Percentiles rank a stretch among this genome's conserved stretches.
Conservation (phyloP, 2,329 filamentous ascomycete genomes). For the Ceratocystis ficicola region DNA sequence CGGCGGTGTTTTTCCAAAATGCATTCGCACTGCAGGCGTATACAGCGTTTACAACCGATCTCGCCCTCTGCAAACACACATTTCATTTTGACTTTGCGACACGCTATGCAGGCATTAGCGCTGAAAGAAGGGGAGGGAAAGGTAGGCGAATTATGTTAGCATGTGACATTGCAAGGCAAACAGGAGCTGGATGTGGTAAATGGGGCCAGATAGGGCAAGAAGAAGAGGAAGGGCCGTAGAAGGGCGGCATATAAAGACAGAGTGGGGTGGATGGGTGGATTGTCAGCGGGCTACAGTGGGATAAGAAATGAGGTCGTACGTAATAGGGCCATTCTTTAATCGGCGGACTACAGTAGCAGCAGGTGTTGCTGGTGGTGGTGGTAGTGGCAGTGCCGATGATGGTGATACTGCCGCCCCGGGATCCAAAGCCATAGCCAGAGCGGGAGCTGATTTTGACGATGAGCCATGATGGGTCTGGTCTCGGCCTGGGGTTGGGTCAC, state of each 20-base stretch:
- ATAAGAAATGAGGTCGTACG: slow-evolving; percentile 16
- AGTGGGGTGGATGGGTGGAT: slow-evolving; percentile 3
- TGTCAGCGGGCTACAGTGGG: neutral
- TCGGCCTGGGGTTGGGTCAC: neutral
- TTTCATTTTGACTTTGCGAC: slow-evolving; percentile 33
- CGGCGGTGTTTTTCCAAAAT: slow-evolving; percentile 32
- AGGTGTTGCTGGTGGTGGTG: neutral
- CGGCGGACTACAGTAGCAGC: slow-evolving; percentile 12
- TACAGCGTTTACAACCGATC: slow-evolving; percentile 30
- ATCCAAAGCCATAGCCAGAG: neutral
- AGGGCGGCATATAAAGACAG: neutral
- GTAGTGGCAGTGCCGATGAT: neutral
- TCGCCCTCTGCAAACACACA: slow-evolving; percentile 26
- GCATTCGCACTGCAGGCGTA: slow-evolving; percentile 31
- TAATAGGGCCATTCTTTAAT: slow-evolving; percentile 21
- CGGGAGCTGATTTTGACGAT: neutral
- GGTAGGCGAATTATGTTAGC: neutral
- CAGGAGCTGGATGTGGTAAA: neutral
- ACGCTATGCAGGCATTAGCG: slow-evolving; percentile 30
- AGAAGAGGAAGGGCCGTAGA: neutral
- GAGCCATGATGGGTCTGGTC: neutral
- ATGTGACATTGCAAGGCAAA: neutral
- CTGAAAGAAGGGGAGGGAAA: neutral
- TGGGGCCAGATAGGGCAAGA: neutral
- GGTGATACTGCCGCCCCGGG: neutral